phyloP scores from a whole-genome alignment of 2,329 filamentous ascomycete genomes.

The Fusarium sp. region DNA sequence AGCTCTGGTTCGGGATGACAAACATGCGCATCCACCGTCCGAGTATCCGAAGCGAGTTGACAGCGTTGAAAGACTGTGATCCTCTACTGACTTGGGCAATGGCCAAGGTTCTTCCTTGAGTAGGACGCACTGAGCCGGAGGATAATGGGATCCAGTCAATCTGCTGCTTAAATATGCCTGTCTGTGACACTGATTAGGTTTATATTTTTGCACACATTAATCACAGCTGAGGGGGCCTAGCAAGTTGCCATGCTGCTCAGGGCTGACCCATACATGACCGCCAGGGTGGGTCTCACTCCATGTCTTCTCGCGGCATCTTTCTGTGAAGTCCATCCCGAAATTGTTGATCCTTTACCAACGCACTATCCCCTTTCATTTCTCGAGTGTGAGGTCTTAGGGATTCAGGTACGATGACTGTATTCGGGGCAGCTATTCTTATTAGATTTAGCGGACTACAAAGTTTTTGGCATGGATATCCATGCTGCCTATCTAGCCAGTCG shows the following conservation, averaged over 20 bases:
- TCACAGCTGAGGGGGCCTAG: rapidly evolving
- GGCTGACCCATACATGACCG: background rate
- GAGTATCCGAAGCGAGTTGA: background rate
- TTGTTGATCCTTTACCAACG: too few species aligned
- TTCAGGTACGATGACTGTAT: too few species aligned
- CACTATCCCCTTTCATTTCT: too few species aligned
- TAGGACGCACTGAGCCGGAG: background rate
- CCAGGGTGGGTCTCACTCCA: too few species aligned
- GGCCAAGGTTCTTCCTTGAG: background rate
- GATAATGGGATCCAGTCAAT: slow-evolving; percentile 1
- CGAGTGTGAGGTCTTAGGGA: too few species aligned
- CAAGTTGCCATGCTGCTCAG: background rate
- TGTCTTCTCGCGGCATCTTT: too few species aligned
- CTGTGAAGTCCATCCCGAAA: too few species aligned
- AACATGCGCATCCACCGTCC: slow-evolving; percentile 6
- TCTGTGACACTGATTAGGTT: background rate
- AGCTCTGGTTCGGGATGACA: background rate
- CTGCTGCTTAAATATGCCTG: background rate
- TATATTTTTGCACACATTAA: background rate
- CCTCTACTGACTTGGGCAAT: background rate
- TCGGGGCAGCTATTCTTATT: too few species aligned
- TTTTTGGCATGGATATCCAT: too few species aligned
- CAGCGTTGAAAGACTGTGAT: background rate
- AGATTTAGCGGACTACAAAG: too few species aligned
- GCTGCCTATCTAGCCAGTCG: too few species aligned